Evolutionary conservation across 2,329 filamentous ascomycete species (phyloP), one percentile per base, ranked within the genome.

Genomic region (Ascosphaera aggregata): DNA sequence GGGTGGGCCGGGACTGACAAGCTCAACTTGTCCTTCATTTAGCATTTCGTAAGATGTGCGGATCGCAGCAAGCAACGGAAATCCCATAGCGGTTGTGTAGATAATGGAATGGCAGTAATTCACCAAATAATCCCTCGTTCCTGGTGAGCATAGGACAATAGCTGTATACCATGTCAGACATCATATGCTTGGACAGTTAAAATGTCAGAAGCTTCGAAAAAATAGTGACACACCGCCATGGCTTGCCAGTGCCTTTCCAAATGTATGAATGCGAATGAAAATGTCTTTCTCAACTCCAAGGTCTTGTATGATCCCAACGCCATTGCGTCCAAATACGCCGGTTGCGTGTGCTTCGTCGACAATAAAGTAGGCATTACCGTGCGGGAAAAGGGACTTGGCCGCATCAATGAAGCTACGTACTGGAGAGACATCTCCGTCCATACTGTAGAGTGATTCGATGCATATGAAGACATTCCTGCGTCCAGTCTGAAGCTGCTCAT

Each of bases 51-150:
- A 78, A 0, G 65, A 62, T 0, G 67, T 61, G 34, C 63, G 58
- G 39, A 79, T 73, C 11, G 66, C 65, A 0, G 67, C 67, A 1
- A 79, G 60, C 1, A 66, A 63, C 0, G 74, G 68, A 32, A 71
- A 70, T 0, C 71, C 65, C 56, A 79, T 65, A 20, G 75, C 73
- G 0, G 76, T 81, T 0, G 76, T 80, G 52, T 80, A 84, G 40
- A 82, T 80, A 34, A 82, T 56, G 1, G 68, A 73, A n/a, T 76
- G 68, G 1, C 77, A 76, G 48, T 82, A 82, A 49, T 84, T 82
- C 53, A 81, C 67, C 39, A 82, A 60, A 44, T 80, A 81, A 1
- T 68, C 56, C 18, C 73, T 61, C 0, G 71, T 67, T 1, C 65
- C 55, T 0, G 64, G 52, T 1, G 71, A 70, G 49, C 73, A 79